Conservation (phyloP, 2,329 filamentous ascomycete species). For the Pseudogymnoascus destructans region DNA sequence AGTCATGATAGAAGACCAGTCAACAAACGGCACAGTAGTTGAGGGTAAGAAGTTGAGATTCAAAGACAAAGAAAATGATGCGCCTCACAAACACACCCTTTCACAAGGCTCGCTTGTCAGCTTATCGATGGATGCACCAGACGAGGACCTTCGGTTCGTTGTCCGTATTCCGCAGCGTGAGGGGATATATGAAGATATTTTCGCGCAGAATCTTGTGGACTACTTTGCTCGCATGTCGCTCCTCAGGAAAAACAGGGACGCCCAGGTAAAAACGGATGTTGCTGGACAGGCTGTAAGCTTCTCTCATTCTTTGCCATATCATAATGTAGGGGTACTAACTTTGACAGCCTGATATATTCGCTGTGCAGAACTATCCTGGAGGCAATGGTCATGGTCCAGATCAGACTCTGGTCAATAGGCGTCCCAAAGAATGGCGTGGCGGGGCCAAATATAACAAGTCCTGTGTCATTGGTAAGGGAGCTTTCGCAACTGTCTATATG, state of each 20-base stretch:
- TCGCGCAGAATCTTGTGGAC: conserved; percentile 52
- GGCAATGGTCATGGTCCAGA: not conserved
- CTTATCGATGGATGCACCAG: conserved; percentile 22
- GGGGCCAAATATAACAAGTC: conserved; percentile 75
- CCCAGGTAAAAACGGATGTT: not conserved
- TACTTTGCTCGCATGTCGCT: conserved; percentile 40
- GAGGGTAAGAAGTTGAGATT: conserved; percentile 55
- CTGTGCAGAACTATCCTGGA: not conserved
- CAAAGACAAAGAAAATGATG: conserved; percentile 34
- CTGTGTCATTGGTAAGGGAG: conserved; percentile 74
- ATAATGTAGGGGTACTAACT: not conserved
- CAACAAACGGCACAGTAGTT: conserved; percentile 90
- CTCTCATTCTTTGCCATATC: not conserved
- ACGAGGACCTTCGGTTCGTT: conserved; percentile 63
- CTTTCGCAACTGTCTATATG: conserved; percentile 88
- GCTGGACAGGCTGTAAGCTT: conserved; percentile 8
- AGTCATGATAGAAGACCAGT: conserved; percentile 85
- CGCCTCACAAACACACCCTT: conserved; percentile 25
- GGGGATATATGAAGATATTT: conserved; percentile 50
- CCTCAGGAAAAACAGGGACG: not conserved
- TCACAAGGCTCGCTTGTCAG: conserved; percentile 23
- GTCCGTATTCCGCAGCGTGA: conserved; percentile 72
- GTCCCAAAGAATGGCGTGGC: conserved; percentile 64
- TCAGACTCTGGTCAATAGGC: conserved; percentile 15
- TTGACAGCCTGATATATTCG: conserved; percentile 7